Evolutionary conservation across 805 yeast genomes (phyloP), one percentile per base, ranked within the genome.

Genomic region (Groenewaldozyma salmanticensis): DNA sequence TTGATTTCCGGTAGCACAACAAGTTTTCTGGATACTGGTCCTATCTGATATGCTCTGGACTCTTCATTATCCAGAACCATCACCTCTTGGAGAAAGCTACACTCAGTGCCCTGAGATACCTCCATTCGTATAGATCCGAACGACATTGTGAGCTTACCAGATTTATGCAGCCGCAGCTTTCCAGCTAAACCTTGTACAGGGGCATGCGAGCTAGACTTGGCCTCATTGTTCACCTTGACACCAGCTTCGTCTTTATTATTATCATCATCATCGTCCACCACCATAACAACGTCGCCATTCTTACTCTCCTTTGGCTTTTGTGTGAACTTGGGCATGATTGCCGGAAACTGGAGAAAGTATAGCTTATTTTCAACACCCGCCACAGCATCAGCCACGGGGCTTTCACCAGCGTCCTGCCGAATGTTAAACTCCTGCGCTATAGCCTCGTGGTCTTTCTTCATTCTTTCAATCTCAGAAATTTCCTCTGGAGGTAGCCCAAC

Each of bases 81-180:
- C 6, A 84, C 66, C 44, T 85, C 90, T 58, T 90, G 96, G 21
- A 81, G 61, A 47, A 86, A 79, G 3, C 73, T 68, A 4, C 82
- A 59, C 9, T 77, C 71, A 2, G 84, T 76, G 13, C 96, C 96
- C 52, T 74, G 71, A 3, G 77, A 66, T 18, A 87, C 77, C 42
- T 81, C 85, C 70, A 79, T 71, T 2, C 73, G 67, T 5, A 75
- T 72, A 39, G 76, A 73, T 11, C 95, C 95, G 31, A 90, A 64
- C 45, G 75, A 72, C 59, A 88, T 71, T 3, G 94, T 70, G 17
- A 86, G 59, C 55, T 74, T 83, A 2, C 97, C 97, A 1, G 95
- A 84, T 53, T 79, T 74, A 58, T 88, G 96, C 35, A 79, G 67
- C 42, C 90, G 74, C 27, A 90, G 54, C 6, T 72, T 68, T 4